These are phyloP conservation scores for Diplodia intermedia DNA, from an alignment of 2,329 filamentous ascomycete species.

Conservation along the genomic window DNA sequence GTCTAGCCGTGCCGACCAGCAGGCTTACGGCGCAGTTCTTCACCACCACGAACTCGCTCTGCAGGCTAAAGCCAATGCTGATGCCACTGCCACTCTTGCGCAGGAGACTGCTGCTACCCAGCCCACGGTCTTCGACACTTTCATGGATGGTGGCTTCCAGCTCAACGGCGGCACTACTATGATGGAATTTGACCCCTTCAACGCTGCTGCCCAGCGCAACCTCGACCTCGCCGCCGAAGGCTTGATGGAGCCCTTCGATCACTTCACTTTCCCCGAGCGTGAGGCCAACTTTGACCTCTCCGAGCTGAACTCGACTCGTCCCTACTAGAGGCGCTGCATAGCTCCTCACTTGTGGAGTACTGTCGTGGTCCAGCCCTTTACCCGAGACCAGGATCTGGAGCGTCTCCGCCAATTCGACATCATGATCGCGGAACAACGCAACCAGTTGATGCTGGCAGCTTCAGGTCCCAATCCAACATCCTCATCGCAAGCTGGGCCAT, in stretches of 20 bases:
- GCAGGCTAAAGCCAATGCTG: background rate
- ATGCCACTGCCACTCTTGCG: background rate
- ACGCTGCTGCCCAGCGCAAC: no score
- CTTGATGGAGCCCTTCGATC: no score
- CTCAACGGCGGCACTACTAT: no score
- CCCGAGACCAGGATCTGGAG: conserved; percentile 6
- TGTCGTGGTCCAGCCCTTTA: conserved; percentile 16
- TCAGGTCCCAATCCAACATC: background rate
- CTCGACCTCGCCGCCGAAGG: no score
- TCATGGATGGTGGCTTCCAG: no score
- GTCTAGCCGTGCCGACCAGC: background rate
- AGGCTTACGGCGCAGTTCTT: background rate
- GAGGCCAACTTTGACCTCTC: no score
- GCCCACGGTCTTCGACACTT: no score
- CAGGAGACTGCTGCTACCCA: background rate
- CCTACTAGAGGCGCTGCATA: no score
- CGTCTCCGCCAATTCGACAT: background rate
- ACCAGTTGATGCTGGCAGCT: background rate
- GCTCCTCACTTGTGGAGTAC: background rate
- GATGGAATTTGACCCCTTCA: conserved; percentile 54
- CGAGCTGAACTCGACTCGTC: no score
- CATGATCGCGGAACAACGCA: background rate
- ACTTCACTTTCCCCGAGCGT: no score
- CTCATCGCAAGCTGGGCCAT: background rate
- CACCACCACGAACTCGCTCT: background rate